phyloP scores from a whole-genome alignment of 2,329 filamentous ascomycete genomes.

The Penicillium sp. region DNA sequence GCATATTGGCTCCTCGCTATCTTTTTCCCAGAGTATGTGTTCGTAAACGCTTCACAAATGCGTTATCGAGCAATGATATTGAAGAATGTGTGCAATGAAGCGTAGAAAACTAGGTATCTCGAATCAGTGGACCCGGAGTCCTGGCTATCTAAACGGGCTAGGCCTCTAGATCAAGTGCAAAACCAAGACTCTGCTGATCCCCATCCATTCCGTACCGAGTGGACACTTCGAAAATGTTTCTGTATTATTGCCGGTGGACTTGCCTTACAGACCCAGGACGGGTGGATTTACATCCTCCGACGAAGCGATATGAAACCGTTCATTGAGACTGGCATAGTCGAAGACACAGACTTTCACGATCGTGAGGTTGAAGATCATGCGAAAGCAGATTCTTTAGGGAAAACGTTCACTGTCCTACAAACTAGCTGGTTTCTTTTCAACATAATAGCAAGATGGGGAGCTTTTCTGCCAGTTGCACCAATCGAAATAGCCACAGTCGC shows the following conservation, averaged over 20 bases:
- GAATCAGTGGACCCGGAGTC: neutral
- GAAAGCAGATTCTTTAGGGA: slow-evolving; percentile 18
- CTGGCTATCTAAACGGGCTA: neutral
- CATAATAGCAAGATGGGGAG: slow-evolving; percentile 11
- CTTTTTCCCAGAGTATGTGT: neutral
- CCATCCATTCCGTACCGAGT: neutral
- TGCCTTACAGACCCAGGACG: slow-evolving; percentile 10
- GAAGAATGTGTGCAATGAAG: neutral
- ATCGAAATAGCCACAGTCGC: no score
- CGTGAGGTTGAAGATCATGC: slow-evolving; percentile 18
- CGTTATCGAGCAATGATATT: neutral
- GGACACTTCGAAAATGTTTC: neutral
- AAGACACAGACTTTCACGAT: neutral
- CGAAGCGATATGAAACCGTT: slow-evolving; percentile 6
- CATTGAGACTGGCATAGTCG: slow-evolving; percentile 9
- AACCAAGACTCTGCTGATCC: neutral
- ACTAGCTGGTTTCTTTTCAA: slow-evolving; percentile 12
- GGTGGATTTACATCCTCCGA: slow-evolving; percentile 9
- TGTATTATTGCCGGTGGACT: neutral
- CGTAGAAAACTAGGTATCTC: neutral
- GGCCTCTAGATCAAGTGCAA: neutral
- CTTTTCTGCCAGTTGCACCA: no score
- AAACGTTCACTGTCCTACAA: slow-evolving; percentile 16
- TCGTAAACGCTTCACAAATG: neutral
- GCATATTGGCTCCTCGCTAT: neutral